Evolutionary conservation across 441 rosid species (phyloP).

Genomic region (Kokia cookei): DNA sequence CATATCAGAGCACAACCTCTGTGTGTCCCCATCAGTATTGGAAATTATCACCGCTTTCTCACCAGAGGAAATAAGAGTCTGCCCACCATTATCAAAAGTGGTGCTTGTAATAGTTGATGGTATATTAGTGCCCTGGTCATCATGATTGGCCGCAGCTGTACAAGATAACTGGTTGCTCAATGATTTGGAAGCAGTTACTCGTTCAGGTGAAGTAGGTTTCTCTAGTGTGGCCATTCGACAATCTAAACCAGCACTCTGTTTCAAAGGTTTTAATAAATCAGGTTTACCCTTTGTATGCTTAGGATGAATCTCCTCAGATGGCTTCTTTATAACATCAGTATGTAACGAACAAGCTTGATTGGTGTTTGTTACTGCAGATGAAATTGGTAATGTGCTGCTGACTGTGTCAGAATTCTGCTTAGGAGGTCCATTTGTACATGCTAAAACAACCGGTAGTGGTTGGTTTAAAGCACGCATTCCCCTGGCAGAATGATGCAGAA

Average conservation of each 20-base stretch:
- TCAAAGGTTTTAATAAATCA: slow-evolving; percentile 32
- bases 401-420: slow-evolving; percentile 42
- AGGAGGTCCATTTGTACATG: slow-evolving; percentile 43
- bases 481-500: slow-evolving; percentile 38
- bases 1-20: slow-evolving; percentile 28
- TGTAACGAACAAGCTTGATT: slow-evolving; percentile 31
- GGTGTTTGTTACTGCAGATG: slow-evolving; percentile 38
- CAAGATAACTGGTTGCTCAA: slow-evolving; percentile 25
- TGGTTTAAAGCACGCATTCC: slow-evolving; percentile 63
- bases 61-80: slow-evolving; percentile 21
- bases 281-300: slow-evolving; percentile 31
- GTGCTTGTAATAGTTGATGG: slow-evolving; percentile 27
- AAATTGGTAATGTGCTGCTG: slow-evolving; percentile 29
- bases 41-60: slow-evolving; percentile 20
- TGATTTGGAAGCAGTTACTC: slow-evolving; percentile 15
- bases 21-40: slow-evolving; percentile 19
- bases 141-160: slow-evolving; percentile 25
- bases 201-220: slow-evolving; percentile 29
- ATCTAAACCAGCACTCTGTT: slow-evolving; percentile 31
- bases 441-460: slow-evolving; percentile 32
- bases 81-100: slow-evolving; percentile 19
- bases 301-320: slow-evolving; percentile 38
- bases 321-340: slow-evolving; percentile 34
- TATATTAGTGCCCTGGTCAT: slow-evolving; percentile 24
- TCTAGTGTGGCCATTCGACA: slow-evolving; percentile 21